Percentiles rank a stretch among this genome's conserved stretches.
phyloP scores from a whole-genome alignment of 352 stramenopile genomes.

The Phytophthora kernoviae region DNA sequence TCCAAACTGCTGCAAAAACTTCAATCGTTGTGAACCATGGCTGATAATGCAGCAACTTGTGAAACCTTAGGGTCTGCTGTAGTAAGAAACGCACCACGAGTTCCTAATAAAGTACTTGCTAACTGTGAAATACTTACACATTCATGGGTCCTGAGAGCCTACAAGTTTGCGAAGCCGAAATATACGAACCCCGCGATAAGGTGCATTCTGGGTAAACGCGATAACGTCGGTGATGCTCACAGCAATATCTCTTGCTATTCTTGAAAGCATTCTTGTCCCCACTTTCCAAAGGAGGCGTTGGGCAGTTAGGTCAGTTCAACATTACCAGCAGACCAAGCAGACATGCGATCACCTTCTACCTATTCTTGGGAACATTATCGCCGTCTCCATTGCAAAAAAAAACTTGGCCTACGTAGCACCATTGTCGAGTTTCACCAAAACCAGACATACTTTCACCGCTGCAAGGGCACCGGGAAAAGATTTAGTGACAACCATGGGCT shows the following conservation, averaged over 20 bases:
- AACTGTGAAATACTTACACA: too few relatives aligned
- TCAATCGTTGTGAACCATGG: constrained; percentile 26
- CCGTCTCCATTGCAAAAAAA: background rate
- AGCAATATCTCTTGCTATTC: background rate
- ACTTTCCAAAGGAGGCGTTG: background rate
- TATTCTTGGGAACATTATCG: constrained; percentile 6
- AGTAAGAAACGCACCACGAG: too few relatives aligned
- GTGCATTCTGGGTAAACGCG: background rate
- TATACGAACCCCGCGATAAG: background rate
- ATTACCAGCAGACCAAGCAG: too few relatives aligned
- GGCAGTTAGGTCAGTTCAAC: too few relatives aligned
- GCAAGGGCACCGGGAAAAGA: background rate
- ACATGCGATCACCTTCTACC: background rate
- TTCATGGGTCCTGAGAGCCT: too few relatives aligned
- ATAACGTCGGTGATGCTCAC: background rate
- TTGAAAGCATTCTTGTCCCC: background rate
- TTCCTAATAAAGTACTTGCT: background rate
- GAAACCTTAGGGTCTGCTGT: too few relatives aligned
- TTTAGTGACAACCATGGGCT: constrained; percentile 51
- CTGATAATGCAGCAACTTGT: background rate
- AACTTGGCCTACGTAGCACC: background rate
- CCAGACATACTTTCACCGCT: background rate
- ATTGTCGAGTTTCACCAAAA: constrained; percentile 16
- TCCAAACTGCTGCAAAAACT: constrained; percentile 50
- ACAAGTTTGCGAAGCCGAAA: too few relatives aligned